These are phyloP conservation scores for Penicillium sp. DNA, from an alignment of 2,329 filamentous ascomycete species.

Conservation along the genomic window DNA sequence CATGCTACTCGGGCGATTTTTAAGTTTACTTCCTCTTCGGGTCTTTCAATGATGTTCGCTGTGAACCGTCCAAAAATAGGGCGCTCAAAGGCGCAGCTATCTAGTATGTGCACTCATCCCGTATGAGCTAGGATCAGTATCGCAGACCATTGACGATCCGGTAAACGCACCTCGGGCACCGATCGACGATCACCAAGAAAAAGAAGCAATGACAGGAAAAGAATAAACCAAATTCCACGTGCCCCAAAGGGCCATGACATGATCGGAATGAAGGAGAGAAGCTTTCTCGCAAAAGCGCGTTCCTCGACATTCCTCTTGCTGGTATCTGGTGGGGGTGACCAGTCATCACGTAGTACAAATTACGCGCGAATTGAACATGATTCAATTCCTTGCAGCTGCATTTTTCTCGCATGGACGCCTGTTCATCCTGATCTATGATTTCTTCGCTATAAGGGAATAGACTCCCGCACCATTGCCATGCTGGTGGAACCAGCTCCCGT, in stretches of 20 bases:
- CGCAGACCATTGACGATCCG: not conserved
- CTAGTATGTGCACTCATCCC: not conserved
- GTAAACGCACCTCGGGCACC: not conserved
- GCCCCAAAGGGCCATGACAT: not conserved
- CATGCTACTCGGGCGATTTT: not conserved
- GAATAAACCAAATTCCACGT: not conserved
- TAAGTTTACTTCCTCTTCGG: not conserved
- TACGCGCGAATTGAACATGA: not conserved
- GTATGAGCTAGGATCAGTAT: not conserved
- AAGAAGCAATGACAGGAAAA: not conserved
- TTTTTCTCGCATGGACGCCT: not conserved
- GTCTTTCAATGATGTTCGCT: not conserved
- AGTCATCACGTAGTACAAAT: not conserved
- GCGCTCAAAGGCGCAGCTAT: not conserved
- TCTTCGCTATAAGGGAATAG: not conserved
- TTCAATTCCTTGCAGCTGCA: not conserved
- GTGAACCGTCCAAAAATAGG: not conserved
- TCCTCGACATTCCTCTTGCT: not conserved
- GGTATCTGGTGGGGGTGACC: not conserved
- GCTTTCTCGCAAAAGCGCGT: not conserved
- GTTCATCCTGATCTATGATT: not conserved
- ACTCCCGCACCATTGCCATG: not conserved
- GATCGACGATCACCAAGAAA: not conserved
- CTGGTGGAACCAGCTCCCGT: not conserved
- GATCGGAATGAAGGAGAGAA: constrained; percentile 1